Conservation (phyloP, 441 rosid species). For the Pelargonium myrrhifolium region DNA sequence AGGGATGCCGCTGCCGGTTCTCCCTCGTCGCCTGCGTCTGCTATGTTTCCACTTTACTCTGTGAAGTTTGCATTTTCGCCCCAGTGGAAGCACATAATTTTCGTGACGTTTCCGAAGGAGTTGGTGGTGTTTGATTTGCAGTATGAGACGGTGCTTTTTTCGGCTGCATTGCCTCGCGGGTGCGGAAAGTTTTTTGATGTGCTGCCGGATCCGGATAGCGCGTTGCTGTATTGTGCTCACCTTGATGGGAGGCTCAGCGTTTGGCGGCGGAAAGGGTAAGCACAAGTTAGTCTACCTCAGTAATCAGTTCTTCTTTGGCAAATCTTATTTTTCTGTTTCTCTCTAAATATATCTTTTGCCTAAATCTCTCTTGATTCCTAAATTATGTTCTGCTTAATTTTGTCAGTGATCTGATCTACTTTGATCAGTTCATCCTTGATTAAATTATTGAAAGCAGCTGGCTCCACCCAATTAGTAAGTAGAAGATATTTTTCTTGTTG, state of each 20-base stretch:
- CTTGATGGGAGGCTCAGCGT: slow-evolving; percentile 86
- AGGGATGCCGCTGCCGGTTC: slow-evolving; percentile 42
- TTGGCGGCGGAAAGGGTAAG: slow-evolving; percentile 92
- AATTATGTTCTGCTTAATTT: not conserved
- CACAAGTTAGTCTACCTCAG: not conserved
- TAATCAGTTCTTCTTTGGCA: not conserved
- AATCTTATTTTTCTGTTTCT: not conserved
- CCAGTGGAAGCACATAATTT: slow-evolving; percentile 72
- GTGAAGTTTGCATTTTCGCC: slow-evolving; percentile 79
- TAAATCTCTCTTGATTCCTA: not conserved
- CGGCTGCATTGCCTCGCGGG: slow-evolving; percentile 71
- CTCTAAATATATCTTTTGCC: not conserved
- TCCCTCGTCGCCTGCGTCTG: slow-evolving; percentile 64
- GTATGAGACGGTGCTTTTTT: slow-evolving; percentile 58
- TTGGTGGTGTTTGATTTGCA: slow-evolving; percentile 81
- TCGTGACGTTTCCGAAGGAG: slow-evolving; percentile 81
- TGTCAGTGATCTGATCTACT: not conserved
- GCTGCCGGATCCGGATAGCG: slow-evolving; percentile 71
- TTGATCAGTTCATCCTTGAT: not conserved
- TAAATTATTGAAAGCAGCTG: not conserved
- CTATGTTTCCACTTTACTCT: slow-evolving; percentile 51
- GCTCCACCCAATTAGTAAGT: not conserved
- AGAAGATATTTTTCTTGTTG: not conserved
- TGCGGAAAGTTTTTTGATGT: slow-evolving; percentile 80
- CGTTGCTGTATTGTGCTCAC: slow-evolving; percentile 75